Conservation (phyloP, 2,329 filamentous ascomycete species). For the Sporothrix pallida region DNA sequence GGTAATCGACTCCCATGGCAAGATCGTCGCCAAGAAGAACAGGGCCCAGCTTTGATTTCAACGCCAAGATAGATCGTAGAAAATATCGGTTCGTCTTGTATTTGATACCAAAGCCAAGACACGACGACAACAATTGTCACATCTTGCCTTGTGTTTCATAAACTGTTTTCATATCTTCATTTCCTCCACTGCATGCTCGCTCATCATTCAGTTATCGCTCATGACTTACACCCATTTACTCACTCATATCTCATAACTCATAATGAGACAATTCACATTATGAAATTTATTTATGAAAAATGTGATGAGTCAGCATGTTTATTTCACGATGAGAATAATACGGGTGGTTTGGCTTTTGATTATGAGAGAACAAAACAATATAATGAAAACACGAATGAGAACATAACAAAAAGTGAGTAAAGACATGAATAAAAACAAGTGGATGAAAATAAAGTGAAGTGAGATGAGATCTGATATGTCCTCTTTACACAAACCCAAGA, state of each 20-base stretch:
- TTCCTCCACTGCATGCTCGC: too few relatives aligned
- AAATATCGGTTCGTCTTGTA: slow-evolving; percentile 3
- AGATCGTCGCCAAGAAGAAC: slow-evolving; percentile 7
- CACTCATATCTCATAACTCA: too few relatives aligned
- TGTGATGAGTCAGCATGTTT: too few relatives aligned
- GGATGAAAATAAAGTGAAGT: neutral
- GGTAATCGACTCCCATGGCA: neutral
- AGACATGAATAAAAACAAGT: neutral
- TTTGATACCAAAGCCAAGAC: neutral
- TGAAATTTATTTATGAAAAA: neutral
- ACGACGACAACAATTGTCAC: neutral
- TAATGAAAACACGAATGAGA: neutral
- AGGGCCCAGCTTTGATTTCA: neutral
- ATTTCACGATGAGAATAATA: neutral
- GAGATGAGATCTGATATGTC: slow-evolving; percentile 18
- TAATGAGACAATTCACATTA: neutral
- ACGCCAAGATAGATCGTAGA: slow-evolving; percentile 20
- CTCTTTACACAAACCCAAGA: neutral
- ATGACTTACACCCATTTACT: too few relatives aligned
- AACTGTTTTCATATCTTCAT: too few relatives aligned
- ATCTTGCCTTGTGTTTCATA: too few relatives aligned
- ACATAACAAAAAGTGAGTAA: neutral
- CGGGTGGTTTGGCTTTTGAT: neutral
- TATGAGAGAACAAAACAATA: neutral
- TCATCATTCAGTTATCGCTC: neutral